phyloP scores from a whole-genome alignment of 495 filamentous ascomycete genomes.

The Neohortaea acidophila region DNA sequence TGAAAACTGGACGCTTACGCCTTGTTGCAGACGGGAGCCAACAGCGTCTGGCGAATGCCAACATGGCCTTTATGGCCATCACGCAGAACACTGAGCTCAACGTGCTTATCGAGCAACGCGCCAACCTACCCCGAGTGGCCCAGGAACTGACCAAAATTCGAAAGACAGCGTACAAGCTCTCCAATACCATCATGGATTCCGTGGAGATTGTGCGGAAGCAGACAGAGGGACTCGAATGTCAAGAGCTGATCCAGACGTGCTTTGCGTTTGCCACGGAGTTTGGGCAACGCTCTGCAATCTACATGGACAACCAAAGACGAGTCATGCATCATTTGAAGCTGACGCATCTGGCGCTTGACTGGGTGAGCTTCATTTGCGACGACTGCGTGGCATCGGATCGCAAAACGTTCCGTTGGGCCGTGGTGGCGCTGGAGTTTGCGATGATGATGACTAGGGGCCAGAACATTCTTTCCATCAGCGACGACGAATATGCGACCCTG shows the following conservation, averaged over 20 bases:
- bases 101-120: conserved; percentile 78
- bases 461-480: conserved; percentile 74
- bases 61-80: conserved; percentile 44
- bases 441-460: conserved; percentile 92
- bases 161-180: conserved; percentile 86
- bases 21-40: conserved; percentile 82
- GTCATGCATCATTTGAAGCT: conserved; percentile 94
- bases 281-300: conserved; percentile 77
- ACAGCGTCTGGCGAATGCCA: conserved; percentile 59
- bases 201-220: conserved; percentile 82
- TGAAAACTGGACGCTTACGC: conserved; percentile 74
- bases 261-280: conserved; percentile 98
- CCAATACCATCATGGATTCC: conserved; percentile 98
- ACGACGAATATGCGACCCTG: conserved; percentile 66
- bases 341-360: conserved; percentile 82
- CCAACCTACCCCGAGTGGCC: conserved; percentile 85
- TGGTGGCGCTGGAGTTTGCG: conserved; percentile 84
- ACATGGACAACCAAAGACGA: conserved; percentile 84
- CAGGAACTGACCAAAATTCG: conserved; percentile 86
- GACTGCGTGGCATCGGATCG: conserved; percentile 90
- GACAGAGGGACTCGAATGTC: conserved; percentile 69
- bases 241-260: conserved; percentile 95
- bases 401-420: conserved; percentile 94
- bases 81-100: conserved; percentile 54
- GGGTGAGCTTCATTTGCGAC: conserved; percentile 95